phyloP scores from a whole-genome alignment of 345 rosid genomes.

The rapeseed (Brassica napus) region Da-Ae NC_063441.1:3367001-3367500 shows the following conservation, averaged over 20 bases:
- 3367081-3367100: too few relatives aligned
- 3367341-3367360: not conserved
- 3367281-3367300: not conserved
- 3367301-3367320: not conserved
- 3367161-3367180: not conserved
- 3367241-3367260: not conserved
- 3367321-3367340: not conserved
- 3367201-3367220: not conserved
- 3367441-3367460: not conserved
- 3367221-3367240: not conserved
- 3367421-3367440: not conserved
- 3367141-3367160: too few relatives aligned
- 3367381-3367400: not conserved
- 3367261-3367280: not conserved
- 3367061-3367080: too few relatives aligned
- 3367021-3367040: too few relatives aligned
- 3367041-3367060: too few relatives aligned
- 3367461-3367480: not conserved
- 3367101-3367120: too few relatives aligned
- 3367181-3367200: too few relatives aligned
- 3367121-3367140: too few relatives aligned
- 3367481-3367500: not conserved
- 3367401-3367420: not conserved
- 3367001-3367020: too few relatives aligned
- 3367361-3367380: not conserved